Evolutionary conservation across 768 basidiomycete species (phyloP).

Genomic region (Leccinum imitatum): DNA sequence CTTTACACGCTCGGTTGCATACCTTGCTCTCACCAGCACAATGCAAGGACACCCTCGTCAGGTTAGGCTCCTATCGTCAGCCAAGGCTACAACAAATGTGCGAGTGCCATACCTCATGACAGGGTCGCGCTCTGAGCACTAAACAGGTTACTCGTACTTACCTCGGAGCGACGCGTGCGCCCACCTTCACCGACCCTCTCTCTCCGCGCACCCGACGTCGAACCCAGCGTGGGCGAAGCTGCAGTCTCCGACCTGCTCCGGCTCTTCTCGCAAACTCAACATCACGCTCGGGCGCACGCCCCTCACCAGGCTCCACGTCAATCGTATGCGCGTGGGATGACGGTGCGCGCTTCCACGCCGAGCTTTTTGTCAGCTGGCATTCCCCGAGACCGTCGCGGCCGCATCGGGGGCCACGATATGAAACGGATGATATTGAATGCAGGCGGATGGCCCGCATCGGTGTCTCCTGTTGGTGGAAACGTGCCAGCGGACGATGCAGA

Average conservation of each 20-base stretch:
- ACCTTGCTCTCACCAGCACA: constrained; percentile 53
- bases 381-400: constrained; percentile 77
- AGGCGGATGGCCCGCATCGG: constrained; percentile 21
- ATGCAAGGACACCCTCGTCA: constrained; percentile 55
- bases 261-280: constrained; percentile 54
- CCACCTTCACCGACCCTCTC: constrained; percentile 61
- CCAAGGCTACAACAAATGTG: constrained; percentile 84
- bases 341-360: constrained; percentile 40
- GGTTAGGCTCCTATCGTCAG: constrained; percentile 55
- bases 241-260: constrained; percentile 68
- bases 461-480: constrained; percentile 10
- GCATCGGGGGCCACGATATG: constrained; percentile 51
- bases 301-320: constrained; percentile 32
- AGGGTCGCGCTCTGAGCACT: constrained; percentile 4
- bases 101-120: constrained; percentile 19
- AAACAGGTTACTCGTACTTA: constrained; percentile 68
- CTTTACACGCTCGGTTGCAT: constrained; percentile 56
- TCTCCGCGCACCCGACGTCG: constrained; percentile 46
- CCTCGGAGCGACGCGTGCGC: constrained; percentile 61
- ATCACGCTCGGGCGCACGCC: constrained; percentile 30
- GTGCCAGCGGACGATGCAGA: constrained; percentile 27
- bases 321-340: constrained; percentile 27
- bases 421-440: constrained; percentile 31
- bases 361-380: constrained; percentile 71
- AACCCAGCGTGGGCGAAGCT: constrained; percentile 62